Evolutionary conservation across 2,329 filamentous ascomycete species (phyloP).

Genomic region (Penicillium sp.): DNA sequence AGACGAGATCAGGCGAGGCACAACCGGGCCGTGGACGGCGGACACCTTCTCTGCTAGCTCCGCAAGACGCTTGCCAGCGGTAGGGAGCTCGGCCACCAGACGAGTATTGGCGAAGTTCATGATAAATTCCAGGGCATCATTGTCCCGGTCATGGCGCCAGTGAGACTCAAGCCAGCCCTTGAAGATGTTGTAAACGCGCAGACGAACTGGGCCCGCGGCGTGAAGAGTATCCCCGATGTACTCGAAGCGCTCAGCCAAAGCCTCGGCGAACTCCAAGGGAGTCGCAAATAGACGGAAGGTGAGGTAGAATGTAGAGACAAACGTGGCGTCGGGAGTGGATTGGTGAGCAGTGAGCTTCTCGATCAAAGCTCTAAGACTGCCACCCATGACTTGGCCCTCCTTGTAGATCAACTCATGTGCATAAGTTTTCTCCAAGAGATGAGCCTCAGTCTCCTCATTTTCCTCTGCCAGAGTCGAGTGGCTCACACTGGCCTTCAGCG

Average conservation of each 20-base stretch:
- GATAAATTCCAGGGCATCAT: constrained; percentile 68
- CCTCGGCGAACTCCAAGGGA: constrained; percentile 69
- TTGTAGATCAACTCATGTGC: constrained; percentile 92
- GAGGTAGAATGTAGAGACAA: constrained; percentile 91
- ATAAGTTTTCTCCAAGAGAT: constrained; percentile 84
- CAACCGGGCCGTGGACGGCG: constrained; percentile 65
- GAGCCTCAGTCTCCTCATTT: constrained; percentile 70
- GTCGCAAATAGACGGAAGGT: constrained; percentile 92
- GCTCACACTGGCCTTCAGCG: constrained; percentile 64
- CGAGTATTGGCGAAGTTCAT: constrained; percentile 71
- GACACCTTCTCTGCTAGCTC: constrained; percentile 77
- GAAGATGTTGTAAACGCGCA: constrained; percentile 93
- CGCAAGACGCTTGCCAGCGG: constrained; percentile 71
- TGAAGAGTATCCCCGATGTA: constrained; percentile 75
- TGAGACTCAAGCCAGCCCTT: constrained; percentile 97
- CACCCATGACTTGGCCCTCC: constrained; percentile 89
- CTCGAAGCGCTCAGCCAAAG: constrained; percentile 85
- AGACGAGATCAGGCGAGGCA: constrained; percentile 75
- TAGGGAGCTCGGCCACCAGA: constrained; percentile 63
- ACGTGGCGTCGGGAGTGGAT: constrained; percentile 82
- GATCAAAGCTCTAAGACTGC: constrained; percentile 83
- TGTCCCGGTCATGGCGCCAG: constrained; percentile 80
- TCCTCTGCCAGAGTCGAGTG: constrained; percentile 65
- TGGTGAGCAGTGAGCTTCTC: constrained; percentile 91
- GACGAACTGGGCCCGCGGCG: constrained; percentile 71